These are phyloP conservation scores for Penicillium sp. DNA, from an alignment of 2,329 filamentous ascomycete genomes.

Conservation along the genomic window DNA sequence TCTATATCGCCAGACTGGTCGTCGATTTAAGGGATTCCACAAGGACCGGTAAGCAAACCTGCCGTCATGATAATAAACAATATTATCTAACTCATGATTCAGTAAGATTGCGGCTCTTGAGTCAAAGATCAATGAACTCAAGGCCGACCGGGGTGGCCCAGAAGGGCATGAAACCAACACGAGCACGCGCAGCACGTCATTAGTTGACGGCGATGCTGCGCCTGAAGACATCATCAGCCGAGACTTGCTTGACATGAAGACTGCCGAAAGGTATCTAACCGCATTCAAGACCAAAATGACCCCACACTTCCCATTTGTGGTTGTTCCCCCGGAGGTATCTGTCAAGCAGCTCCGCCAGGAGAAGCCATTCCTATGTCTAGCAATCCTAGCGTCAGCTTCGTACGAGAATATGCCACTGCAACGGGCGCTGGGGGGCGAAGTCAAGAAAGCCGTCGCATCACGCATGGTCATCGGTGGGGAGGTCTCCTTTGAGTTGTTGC, in stretches of 20 bases:
- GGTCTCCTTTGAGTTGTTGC: background rate
- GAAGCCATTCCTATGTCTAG: background rate
- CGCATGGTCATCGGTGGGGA: background rate
- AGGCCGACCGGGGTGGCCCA: background rate
- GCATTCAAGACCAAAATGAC: background rate
- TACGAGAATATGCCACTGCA: background rate
- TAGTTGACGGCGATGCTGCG: background rate
- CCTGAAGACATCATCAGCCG: background rate
- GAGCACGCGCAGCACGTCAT: background rate
- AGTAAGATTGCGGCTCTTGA: background rate
- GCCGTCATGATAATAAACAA: no score
- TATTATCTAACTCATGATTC: background rate
- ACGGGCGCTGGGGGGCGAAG: background rate
- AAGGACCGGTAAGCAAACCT: background rate
- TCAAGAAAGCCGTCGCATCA: background rate
- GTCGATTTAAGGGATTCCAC: background rate
- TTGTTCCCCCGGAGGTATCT: background rate
- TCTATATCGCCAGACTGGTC: background rate
- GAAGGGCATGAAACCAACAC: background rate
- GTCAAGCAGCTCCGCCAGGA: background rate
- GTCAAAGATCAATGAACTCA: background rate
- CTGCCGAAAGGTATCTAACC: background rate
- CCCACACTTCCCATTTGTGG: background rate
- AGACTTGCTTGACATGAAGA: background rate
- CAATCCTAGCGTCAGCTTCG: background rate